Evolutionary conservation across 768 basidiomycete genomes (phyloP).

Genomic region (Leccinum broughii): DNA sequence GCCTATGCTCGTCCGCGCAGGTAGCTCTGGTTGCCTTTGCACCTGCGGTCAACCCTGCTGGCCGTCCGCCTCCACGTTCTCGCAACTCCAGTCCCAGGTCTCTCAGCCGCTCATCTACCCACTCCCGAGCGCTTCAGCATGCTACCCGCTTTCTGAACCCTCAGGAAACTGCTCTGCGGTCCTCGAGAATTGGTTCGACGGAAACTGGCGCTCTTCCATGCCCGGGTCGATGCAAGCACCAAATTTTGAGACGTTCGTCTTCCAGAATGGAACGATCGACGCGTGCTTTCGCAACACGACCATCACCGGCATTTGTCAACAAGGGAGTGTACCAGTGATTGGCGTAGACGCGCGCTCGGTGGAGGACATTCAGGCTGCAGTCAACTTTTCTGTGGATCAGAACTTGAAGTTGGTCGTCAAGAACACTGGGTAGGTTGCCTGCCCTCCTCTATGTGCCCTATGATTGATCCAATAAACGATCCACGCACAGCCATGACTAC

Average conservation of each 20-base stretch:
- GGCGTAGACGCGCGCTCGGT: slow-evolving; percentile 26
- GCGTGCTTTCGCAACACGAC: slow-evolving; percentile 34
- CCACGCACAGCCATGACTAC: slow-evolving; percentile 35
- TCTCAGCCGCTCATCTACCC: slow-evolving; percentile 21
- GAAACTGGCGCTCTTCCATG: slow-evolving; percentile 42
- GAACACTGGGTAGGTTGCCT: slow-evolving; percentile 26
- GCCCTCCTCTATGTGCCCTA: neutral
- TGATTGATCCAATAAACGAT: neutral
- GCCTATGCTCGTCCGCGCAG: neutral
- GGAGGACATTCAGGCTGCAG: slow-evolving; percentile 27
- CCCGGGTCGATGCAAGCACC: slow-evolving; percentile 41
- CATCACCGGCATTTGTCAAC: slow-evolving; percentile 21
- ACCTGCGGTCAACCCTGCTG: slow-evolving; percentile 21
- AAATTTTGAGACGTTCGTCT: slow-evolving; percentile 37
- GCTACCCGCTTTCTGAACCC: slow-evolving; percentile 18
- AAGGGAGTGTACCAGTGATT: slow-evolving; percentile 27
- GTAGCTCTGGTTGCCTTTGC: slow-evolving; percentile 15
- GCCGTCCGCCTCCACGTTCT: slow-evolving; percentile 17
- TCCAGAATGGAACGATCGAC: slow-evolving; percentile 46
- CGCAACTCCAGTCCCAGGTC: slow-evolving; percentile 16
- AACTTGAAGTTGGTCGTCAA: slow-evolving; percentile 29
- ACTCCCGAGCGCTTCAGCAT: slow-evolving; percentile 21
- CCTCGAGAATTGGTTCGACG: slow-evolving; percentile 30
- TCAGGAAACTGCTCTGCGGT: slow-evolving; percentile 41
- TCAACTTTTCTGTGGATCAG: slow-evolving; percentile 24